phyloP scores from a whole-genome alignment of 2,329 filamentous ascomycete genomes.

The Neofusicoccum umdonicola region DNA sequence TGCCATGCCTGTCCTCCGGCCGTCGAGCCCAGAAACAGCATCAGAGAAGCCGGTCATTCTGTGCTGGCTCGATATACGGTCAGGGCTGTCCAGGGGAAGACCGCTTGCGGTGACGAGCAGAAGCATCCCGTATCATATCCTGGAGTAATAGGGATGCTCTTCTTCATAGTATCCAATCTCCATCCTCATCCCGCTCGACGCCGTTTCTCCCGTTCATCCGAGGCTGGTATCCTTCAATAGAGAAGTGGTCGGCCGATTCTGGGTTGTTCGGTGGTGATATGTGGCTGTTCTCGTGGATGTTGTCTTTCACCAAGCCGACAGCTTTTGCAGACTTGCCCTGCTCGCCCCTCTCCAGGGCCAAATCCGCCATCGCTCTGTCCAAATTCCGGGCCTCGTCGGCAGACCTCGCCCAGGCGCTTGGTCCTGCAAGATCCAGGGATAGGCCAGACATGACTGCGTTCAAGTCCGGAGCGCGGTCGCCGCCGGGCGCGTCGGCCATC shows the following conservation, averaged over 20 bases:
- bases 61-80: background rate
- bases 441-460: slow-evolving; percentile 8
- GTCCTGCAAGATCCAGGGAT: background rate
- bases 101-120: background rate
- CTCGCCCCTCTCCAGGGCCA: slow-evolving; percentile 47
- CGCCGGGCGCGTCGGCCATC: background rate
- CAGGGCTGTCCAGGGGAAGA: background rate
- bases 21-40: too few relatives aligned
- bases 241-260: slow-evolving; percentile 27
- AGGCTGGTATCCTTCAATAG: slow-evolving; percentile 40
- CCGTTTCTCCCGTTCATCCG: slow-evolving; percentile 13
- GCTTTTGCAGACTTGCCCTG: slow-evolving; percentile 26
- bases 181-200: slow-evolving; percentile 5
- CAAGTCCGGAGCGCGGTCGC: background rate
- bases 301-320: slow-evolving; percentile 30
- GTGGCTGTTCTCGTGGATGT: slow-evolving; percentile 31
- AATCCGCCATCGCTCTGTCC: slow-evolving; percentile 35
- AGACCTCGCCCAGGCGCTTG: background rate
- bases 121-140: background rate
- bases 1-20: too few relatives aligned
- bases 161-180: slow-evolving; percentile 14
- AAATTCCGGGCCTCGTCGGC: background rate
- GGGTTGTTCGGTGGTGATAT: slow-evolving; percentile 21
- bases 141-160: background rate
- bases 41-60: background rate